phyloP scores from a whole-genome alignment of 345 rosid genomes.

The Cardiospermum halicacabum region DNA sequence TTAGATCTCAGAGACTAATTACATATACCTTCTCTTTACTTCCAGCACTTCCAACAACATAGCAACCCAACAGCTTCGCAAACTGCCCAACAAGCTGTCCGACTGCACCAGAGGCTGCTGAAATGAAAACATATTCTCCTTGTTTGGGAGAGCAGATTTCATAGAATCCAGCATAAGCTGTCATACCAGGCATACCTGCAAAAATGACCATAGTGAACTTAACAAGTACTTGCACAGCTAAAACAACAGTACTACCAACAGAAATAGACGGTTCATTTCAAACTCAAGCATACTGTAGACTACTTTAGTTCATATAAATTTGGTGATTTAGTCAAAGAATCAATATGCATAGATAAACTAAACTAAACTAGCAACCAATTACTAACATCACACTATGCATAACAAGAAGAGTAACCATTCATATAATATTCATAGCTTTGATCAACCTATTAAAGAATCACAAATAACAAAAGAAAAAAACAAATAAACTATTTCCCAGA shows the following conservation, averaged over 20 bases:
- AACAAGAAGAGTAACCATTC: no score
- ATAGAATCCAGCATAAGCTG: conserved; percentile 46
- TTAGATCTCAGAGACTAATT: background rate
- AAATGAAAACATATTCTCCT: conserved; percentile 20
- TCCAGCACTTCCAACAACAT: conserved; percentile 36
- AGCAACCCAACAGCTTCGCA: conserved; percentile 29
- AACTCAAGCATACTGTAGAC: no score
- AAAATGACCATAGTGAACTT: background rate
- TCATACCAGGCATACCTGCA: conserved; percentile 47
- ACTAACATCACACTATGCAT: no score
- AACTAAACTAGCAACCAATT: no score
- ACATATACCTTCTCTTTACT: conserved; percentile 27
- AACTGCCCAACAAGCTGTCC: conserved; percentile 36
- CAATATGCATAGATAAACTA: no score
- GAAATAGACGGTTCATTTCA: background rate
- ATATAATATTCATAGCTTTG: no score
- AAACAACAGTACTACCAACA: background rate
- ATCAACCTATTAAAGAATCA: no score
- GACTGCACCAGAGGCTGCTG: conserved; percentile 31
- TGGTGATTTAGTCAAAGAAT: no score
- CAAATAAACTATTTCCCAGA: background rate
- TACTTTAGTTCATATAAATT: no score
- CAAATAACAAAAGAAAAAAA: no score
- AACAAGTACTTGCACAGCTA: background rate
- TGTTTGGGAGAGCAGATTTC: conserved; percentile 40